Percentiles rank a stretch among this genome's conserved stretches.
Evolutionary conservation across 192 early-diverging fungal genomes (phyloP).

Genomic region (Podila clonocystis): DNA sequence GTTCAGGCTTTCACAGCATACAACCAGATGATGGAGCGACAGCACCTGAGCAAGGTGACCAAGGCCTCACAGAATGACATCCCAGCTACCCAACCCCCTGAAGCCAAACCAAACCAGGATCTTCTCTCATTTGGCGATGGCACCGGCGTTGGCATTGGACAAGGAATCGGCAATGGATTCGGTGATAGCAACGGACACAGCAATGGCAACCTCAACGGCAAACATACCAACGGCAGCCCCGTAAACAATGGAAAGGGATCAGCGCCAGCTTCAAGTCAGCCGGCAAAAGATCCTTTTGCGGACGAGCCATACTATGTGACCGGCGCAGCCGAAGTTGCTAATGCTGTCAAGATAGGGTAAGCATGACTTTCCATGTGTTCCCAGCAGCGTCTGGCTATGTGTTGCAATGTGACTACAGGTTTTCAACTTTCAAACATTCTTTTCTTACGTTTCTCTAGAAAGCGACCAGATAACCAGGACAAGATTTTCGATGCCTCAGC

Average conservation of each 20-base stretch:
- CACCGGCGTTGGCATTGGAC: constrained; percentile 1
- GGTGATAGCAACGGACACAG: constrained; percentile 11
- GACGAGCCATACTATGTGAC: constrained; percentile 28
- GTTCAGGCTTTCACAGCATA: constrained; percentile 63
- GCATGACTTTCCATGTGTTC: not conserved
- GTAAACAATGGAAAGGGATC: not conserved
- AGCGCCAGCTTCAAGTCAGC: not conserved
- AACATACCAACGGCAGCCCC: not conserved
- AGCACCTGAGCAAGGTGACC: constrained; percentile 51
- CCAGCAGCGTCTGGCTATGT: too few species aligned
- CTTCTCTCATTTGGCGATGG: constrained; percentile 33
- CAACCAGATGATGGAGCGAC: constrained; percentile 65
- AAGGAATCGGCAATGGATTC: constrained; percentile 12
- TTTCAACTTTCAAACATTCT: not conserved
- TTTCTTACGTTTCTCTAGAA: constrained; percentile 8
- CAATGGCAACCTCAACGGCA: constrained; percentile 7
- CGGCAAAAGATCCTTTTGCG: constrained; percentile 22
- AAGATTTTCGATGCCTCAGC: constrained; percentile 49
- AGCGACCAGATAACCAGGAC: constrained; percentile 47
- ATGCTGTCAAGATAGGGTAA: constrained; percentile 49
- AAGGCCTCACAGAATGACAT: constrained; percentile 48
- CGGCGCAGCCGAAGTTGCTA: constrained; percentile 23
- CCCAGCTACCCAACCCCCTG: not conserved
- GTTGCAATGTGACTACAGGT: not conserved
- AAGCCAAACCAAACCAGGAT: constrained; percentile 8